A percentile compares a stretch with the other conserved stretches of the same genome.
These are phyloP conservation scores for Beauveria sp. DNA, from an alignment of 2,329 filamentous ascomycete species.

Conservation along the genomic window DNA sequence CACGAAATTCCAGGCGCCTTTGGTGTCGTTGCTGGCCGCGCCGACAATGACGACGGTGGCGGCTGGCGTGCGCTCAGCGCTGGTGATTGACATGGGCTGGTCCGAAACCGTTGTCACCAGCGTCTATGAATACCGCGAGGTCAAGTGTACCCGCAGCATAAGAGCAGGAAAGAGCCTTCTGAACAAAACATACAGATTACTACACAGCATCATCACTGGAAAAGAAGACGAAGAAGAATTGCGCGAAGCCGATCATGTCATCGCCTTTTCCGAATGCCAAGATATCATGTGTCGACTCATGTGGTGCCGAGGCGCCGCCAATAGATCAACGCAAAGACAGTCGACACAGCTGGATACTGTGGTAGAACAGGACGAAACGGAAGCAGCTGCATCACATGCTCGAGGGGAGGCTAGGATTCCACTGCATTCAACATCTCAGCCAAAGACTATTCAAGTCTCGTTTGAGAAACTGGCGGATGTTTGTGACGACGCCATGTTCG, in stretches of 20 bases:
- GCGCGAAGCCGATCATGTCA: slow-evolving; percentile 25
- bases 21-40: slow-evolving; percentile 71
- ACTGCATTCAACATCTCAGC: slow-evolving; percentile 39
- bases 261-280: slow-evolving; percentile 73
- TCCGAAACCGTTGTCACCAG: slow-evolving; percentile 78
- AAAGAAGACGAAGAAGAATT: slow-evolving; percentile 22
- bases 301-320: slow-evolving; percentile 55
- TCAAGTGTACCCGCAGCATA: slow-evolving; percentile 60
- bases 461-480: slow-evolving; percentile 66
- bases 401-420: slow-evolving; percentile 27
- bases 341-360: slow-evolving; percentile 39
- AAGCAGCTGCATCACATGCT: slow-evolving; percentile 22
- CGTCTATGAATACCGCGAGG: slow-evolving; percentile 84
- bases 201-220: slow-evolving; percentile 32
- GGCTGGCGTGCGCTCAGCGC: slow-evolving; percentile 75
- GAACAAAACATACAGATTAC: slow-evolving; percentile 57
- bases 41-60: slow-evolving; percentile 67
- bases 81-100: slow-evolving; percentile 91
- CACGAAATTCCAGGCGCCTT: slow-evolving; percentile 68
- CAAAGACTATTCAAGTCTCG: slow-evolving; percentile 53
- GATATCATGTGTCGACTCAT: slow-evolving; percentile 67
- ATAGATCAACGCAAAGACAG: slow-evolving; percentile 26
- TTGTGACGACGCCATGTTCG: slow-evolving; percentile 70
- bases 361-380: slow-evolving; percentile 49
- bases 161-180: slow-evolving; percentile 68